Base-by-base conservation (phyloP, 148 eudicot species). In the Arctostaphylos glauca region DNA sequence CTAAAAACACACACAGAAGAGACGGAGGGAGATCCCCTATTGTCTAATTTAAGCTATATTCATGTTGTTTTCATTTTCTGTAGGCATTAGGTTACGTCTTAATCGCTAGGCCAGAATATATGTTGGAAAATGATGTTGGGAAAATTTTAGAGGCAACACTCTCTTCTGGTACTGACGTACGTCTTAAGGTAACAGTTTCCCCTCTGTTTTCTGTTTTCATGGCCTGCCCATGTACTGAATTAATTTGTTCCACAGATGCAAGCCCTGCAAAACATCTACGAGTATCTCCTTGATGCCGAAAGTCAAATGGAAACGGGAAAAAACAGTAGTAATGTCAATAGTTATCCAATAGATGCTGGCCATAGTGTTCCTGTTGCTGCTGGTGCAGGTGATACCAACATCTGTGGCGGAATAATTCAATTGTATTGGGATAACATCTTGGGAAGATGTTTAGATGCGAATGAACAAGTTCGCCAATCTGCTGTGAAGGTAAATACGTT, bases 311-410 rank as follows among this genome's bases (percentile, higher is more conserved):
- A 84, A 54, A 83, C 89, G 9, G 94, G 91, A 74, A 86, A 86
- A 82, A 86, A 78, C 49, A 88, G 79, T 81, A 79, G 83, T 19
- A 85, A 88, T 87, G 91, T 83, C 38, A 84, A 72, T 83, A 75
- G 82, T 81, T 49, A 84, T 76, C 50, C 93, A 14, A 78, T 74
- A 81, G 89, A 86, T 79, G 92, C 89, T 86, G 90, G 90, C 75
- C 86, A 88, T 41, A 89, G 71, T 82, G 99, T 94, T 76, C 98
- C 99, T 80, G 95, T 91, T 83, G 99, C 99, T 89, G 99, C 99
- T 44, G 99, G 99, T 87, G 98, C 97, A 50, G 99, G 99, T 84
- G 99, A 96, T 84, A 90, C 99, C 71, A 96, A 96, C 87, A 93
- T 94, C 76, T 93, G 97, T 86, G 99, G 99, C 14, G 97, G 98